These are phyloP conservation scores for Stemphylium beticola DNA, from an alignment of 2,329 filamentous ascomycete genomes.

Conservation along the genomic window DNA sequence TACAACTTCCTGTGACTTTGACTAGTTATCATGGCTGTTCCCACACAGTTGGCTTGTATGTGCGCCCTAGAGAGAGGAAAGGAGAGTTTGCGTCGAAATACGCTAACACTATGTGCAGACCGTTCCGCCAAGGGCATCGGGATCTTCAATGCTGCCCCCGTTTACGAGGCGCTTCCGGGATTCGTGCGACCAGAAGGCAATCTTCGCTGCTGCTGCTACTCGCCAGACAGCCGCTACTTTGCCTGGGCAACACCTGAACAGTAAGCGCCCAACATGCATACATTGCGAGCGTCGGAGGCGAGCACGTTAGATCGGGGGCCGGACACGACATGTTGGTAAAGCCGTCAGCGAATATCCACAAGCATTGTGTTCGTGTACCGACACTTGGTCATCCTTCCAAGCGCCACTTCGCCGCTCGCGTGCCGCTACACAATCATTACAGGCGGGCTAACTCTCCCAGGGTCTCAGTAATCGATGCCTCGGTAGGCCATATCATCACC, in stretches of 20 bases:
- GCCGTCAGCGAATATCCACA: background rate
- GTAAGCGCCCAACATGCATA: conserved; percentile 51
- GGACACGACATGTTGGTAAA: background rate
- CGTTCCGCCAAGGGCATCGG: conserved; percentile 97
- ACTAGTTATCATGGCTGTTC: conserved; percentile 93
- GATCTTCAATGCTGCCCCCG: conserved; percentile 86
- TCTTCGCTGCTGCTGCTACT: conserved; percentile 93
- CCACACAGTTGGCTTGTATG: conserved; percentile 89
- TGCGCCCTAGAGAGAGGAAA: conserved; percentile 18
- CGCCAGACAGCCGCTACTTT: conserved; percentile 93
- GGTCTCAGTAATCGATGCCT: conserved; percentile 84
- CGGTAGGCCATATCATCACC: conserved; percentile 74
- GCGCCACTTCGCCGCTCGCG: background rate
- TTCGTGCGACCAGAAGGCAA: conserved; percentile 87
- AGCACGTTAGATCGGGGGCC: background rate
- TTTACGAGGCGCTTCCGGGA: conserved; percentile 82
- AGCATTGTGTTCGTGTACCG: background rate
- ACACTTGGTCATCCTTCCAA: conserved; percentile 5
- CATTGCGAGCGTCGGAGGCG: background rate
- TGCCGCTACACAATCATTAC: background rate
- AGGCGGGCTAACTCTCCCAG: conserved; percentile 47
- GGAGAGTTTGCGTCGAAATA: background rate
- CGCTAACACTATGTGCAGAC: conserved; percentile 55
- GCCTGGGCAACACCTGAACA: conserved; percentile 87
- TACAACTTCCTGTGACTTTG: conserved; percentile 73